Evolutionary conservation across 352 stramenopile genomes (phyloP), one percentile per base, ranked within the genome.

Genomic region (Phytophthora colocasiae): DNA sequence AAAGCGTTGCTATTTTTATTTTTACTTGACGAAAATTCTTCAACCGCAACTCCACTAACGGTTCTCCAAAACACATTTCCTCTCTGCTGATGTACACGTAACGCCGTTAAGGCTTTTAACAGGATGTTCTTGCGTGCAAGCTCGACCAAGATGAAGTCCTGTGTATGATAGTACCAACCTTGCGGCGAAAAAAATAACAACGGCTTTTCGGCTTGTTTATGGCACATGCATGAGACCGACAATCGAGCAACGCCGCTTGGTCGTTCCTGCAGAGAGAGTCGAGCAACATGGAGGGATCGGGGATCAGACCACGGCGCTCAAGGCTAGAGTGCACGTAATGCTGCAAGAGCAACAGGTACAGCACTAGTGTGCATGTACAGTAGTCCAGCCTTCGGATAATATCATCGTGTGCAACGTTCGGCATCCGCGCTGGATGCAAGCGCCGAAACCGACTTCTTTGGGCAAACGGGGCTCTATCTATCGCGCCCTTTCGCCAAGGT

Each of bases 171-270:
- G 36, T 41, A 41, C 36, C 36, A 41, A 41, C 36, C 36, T 45
- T 29, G 27, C 15, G 40, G 40, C 22, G 10, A 49, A 29, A 38
- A 10, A n/a, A 7, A 11, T n/a, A 22, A 32, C 10, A 36, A 44
- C 17, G 38, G 12, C 46, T 32, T 36, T 26, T 60, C 39, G 52
- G 8, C 52, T 60, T 51, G 52, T 60, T 60, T 60, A 40, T 60
- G 17, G 11, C 52, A 52, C 54, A 46, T 52, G 36, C 39, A 36
- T 27, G 29, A 52, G 40, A 52, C 31, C 9, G 31, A 36, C 54
- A 24, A 62, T 53, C 14, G 41, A 62, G 54, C 54, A 62, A 62
- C 54, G 41, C 29, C 22, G 43, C 43, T 34, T 49, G 43, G 9
- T 49, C 10, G 43, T 49, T 24, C 43, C 26, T 48, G 26, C 56